A percentile compares a stretch with the other conserved stretches of the same genome.
Conservation (phyloP, 2,329 filamentous ascomycete genomes). For the Hirsutella thompsonii region DNA sequence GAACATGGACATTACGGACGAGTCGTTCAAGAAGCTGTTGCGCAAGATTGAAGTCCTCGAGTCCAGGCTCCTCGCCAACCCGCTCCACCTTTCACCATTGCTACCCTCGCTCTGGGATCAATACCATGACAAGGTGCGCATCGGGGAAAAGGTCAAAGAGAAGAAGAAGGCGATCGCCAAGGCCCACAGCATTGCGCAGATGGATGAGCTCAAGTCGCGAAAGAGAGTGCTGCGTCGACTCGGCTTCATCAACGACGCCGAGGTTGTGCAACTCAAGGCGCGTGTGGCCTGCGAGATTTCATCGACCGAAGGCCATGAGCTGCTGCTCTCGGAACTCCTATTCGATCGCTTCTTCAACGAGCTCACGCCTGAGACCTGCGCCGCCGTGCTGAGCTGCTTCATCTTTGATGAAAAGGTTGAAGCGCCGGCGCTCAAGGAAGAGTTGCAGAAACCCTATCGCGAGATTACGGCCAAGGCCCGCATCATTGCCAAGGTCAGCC, state of each 20-base stretch:
- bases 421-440: slow-evolving; percentile 64
- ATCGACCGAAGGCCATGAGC: slow-evolving; percentile 77
- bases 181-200: slow-evolving; percentile 77
- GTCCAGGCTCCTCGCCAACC: slow-evolving; percentile 76
- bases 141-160: slow-evolving; percentile 69
- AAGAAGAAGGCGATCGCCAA: slow-evolving; percentile 78
- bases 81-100: slow-evolving; percentile 79
- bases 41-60: slow-evolving; percentile 96
- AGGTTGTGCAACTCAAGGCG: slow-evolving; percentile 93
- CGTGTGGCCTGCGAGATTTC: slow-evolving; percentile 97
- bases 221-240: slow-evolving; percentile 91
- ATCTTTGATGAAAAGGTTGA: slow-evolving; percentile 96
- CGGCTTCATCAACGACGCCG: slow-evolving; percentile 88
- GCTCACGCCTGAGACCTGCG: slow-evolving; percentile 74
- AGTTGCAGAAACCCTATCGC: slow-evolving; percentile 72
- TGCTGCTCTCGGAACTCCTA: slow-evolving; percentile 82
- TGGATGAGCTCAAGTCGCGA: slow-evolving; percentile 91
- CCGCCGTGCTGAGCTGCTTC: slow-evolving; percentile 80
- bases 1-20: slow-evolving; percentile 89
- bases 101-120: slow-evolving; percentile 76
- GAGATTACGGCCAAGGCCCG: slow-evolving; percentile 81
- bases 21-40: slow-evolving; percentile 84
- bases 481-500: slow-evolving; percentile 82
- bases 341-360: slow-evolving; percentile 99
- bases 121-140: slow-evolving; percentile 67